A percentile compares a stretch with the other conserved stretches of the same genome.
These are phyloP conservation scores for Polytrichum formosum DNA, from an alignment of 225 moss, liverwort and hornwort genomes.

Conservation along the genomic window DNA sequence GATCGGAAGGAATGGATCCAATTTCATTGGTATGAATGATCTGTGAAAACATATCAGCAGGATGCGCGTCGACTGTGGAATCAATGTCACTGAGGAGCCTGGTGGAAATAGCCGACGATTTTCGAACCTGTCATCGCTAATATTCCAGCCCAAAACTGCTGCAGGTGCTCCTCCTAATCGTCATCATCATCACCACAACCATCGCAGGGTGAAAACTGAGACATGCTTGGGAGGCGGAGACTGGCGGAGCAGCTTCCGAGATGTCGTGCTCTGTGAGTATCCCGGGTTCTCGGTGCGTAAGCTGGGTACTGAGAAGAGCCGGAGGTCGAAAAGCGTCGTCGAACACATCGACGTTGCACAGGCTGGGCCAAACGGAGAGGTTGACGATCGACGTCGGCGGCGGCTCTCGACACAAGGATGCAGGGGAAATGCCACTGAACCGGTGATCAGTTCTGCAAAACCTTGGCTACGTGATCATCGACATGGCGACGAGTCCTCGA, in stretches of 20 bases:
- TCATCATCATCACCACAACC: not conserved
- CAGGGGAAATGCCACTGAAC: not conserved
- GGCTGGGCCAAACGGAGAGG: not conserved
- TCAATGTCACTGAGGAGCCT: too few relatives aligned
- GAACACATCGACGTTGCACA: not conserved
- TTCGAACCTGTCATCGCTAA: not conserved
- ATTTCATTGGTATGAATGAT: too few relatives aligned
- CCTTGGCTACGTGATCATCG: not conserved
- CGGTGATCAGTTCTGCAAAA: not conserved
- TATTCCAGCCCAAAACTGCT: conserved; percentile 1
- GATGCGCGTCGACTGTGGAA: too few relatives aligned
- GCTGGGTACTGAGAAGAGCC: too few relatives aligned
- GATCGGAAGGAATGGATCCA: too few relatives aligned
- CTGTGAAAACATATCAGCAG: too few relatives aligned
- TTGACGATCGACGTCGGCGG: not conserved
- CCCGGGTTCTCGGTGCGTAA: not conserved
- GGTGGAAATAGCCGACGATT: not conserved
- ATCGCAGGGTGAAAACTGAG: conserved; percentile 2
- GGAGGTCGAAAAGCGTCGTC: not conserved
- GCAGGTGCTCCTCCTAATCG: too few relatives aligned
- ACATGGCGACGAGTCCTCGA: not conserved
- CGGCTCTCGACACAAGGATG: not conserved
- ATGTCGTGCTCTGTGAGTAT: conserved; percentile 25
- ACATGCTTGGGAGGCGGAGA: conserved; percentile 16
- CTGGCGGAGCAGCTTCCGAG: conserved; percentile 25